Evolutionary conservation across 441 rosid genomes (phyloP), one percentile per base, ranked within the genome.

Genomic region (Capsella rubella): DNA sequence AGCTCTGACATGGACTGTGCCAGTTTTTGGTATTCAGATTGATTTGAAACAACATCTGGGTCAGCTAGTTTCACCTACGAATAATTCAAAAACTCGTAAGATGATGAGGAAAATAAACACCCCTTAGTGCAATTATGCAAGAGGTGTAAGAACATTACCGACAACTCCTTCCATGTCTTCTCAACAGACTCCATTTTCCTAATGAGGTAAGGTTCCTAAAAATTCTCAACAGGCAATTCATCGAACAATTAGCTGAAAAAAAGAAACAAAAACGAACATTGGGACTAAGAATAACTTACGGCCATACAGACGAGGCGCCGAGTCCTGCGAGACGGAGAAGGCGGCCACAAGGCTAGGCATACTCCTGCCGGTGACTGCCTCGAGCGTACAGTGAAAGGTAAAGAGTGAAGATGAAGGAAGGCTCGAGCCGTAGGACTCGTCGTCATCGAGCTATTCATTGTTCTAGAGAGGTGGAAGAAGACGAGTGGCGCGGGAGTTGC

Each of bases 101-200:
- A 66, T 8, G 21, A 57, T n/a, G 8, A 16, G 14, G 14, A 27
- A 37, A 11, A 8, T 11, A 27, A 34, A 7, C 37, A 21, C 4
- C 12, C 28, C 35, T 9, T 14, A 42, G 9, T 10, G 25, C 25
- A 21, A 21, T 21, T n/a, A 35, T 34, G 11, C 29, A 18, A 42
- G 0, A 75, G n/a, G 4, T 37, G 9, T 0, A 35, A 62, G 72
- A 73, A 54, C 87, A n/a, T 21, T 74, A 94, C 97, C 74, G 98
- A 90, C 60, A 94, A 72, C 57, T 91, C 98, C 68, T 92, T 90
- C 97, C 99, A 92, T 3, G 97, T 92, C 82, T 85, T 95, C 88
- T 88, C 97, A 0, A 94, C 97, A 51, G 99, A 92, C 78, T 92
- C 91, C 82, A 94, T 87, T 85, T 94, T 94, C 28, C 79, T 83